These are phyloP conservation scores for Kwoniella shandongensis DNA, from an alignment of 768 basidiomycete species.

Conservation along the genomic window DNA sequence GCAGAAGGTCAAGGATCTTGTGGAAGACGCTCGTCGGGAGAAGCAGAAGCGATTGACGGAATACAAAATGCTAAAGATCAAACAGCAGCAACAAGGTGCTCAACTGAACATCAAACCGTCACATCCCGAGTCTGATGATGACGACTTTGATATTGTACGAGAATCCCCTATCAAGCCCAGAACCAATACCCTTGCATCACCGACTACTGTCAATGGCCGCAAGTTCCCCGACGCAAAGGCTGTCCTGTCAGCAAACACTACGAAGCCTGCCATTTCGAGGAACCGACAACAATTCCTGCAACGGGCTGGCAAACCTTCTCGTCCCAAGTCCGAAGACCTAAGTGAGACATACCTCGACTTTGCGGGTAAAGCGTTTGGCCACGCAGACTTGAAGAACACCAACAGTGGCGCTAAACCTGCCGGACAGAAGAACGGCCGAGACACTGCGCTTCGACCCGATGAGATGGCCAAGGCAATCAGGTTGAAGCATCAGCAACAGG, in stretches of 20 bases:
- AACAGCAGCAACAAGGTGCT: background rate
- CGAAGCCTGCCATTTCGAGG: constrained; percentile 17
- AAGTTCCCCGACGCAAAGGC: constrained; percentile 27
- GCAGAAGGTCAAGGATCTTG: constrained; percentile 1
- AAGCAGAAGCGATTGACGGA: background rate
- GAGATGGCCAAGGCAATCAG: constrained; percentile 14
- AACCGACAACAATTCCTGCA: constrained; percentile 20
- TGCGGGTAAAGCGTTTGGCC: constrained; percentile 32
- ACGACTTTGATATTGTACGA: constrained; percentile 1
- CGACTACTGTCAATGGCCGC: background rate
- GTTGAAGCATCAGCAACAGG: constrained; percentile 21
- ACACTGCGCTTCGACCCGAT: constrained; percentile 11
- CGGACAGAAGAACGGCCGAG: constrained; percentile 34
- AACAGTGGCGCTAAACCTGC: constrained; percentile 33
- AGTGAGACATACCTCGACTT: constrained; percentile 33
- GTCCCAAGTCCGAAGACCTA: constrained; percentile 6
- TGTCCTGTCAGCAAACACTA: constrained; percentile 11
- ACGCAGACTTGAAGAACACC: constrained; percentile 19
- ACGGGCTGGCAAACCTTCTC: constrained; percentile 23
- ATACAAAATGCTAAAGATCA: background rate
- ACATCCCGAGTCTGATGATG: background rate
- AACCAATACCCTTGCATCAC: background rate
- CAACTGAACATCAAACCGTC: background rate
- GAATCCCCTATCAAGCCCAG: constrained; percentile 6
- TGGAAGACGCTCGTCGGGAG: background rate